A percentile compares a stretch with the other conserved stretches of the same genome.
Conservation (phyloP, 2,329 filamentous ascomycete genomes). For the Trichoderma atroviride region DNA sequence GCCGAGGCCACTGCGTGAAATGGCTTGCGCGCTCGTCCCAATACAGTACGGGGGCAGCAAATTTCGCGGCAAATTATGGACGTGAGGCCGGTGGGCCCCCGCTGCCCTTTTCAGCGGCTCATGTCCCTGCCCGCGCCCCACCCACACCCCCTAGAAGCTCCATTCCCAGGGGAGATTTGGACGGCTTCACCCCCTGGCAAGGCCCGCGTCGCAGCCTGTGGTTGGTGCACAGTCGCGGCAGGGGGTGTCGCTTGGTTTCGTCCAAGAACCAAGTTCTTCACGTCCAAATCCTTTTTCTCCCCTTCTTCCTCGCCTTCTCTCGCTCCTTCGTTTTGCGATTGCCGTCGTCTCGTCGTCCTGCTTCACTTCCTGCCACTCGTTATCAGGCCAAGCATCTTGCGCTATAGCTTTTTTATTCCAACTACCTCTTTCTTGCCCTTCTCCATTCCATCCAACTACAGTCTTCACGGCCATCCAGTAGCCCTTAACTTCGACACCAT, state of each 20-base stretch:
- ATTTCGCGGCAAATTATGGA: constrained; percentile 22
- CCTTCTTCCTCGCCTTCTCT: constrained; percentile 36
- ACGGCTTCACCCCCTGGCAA: constrained; percentile 16
- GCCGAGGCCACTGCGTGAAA: not conserved
- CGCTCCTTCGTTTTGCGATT: constrained; percentile 29
- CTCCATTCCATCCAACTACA: constrained; percentile 18
- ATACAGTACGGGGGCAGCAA: not conserved
- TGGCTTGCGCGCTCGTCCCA: not conserved
- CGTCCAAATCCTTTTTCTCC: constrained; percentile 32
- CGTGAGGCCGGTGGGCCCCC: constrained; percentile 20
- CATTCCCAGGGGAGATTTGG: constrained; percentile 24
- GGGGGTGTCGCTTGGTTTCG: constrained; percentile 27
- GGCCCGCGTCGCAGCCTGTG: constrained; percentile 16
- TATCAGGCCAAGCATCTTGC: constrained; percentile 40
- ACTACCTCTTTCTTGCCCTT: constrained; percentile 25
- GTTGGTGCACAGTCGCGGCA: constrained; percentile 25
- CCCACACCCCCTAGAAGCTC: constrained; percentile 25
- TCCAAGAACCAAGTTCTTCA: constrained; percentile 29
- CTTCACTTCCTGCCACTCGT: constrained; percentile 46
- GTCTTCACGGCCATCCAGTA: constrained; percentile 12
- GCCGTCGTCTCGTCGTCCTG: constrained; percentile 28
- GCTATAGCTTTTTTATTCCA: constrained; percentile 34
- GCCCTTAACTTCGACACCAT: constrained; percentile 22
- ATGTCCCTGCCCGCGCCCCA: constrained; percentile 15
- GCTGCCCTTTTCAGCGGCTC: constrained; percentile 13